Evolutionary conservation across 345 rosid species (phyloP).

Genomic region (Eucalyptus caleyi): DNA sequence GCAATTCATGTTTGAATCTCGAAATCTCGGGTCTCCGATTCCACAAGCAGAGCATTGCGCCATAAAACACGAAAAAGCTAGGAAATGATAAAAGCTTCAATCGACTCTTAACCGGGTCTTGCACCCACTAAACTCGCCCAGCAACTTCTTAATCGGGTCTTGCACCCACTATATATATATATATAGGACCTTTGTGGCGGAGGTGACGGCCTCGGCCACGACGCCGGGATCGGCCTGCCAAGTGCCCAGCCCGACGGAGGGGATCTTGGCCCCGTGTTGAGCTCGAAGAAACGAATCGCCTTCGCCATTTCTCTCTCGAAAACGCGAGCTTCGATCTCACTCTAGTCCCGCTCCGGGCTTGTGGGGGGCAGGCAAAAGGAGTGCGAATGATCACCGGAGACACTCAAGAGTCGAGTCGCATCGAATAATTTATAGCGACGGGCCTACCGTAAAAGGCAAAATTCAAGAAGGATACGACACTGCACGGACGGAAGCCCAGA

Average conservation of each 20-base stretch:
- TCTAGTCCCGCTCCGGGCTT: neutral
- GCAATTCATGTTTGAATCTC: neutral
- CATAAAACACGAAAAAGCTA: neutral
- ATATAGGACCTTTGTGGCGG: conserved; percentile 15
- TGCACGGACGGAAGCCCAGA: neutral
- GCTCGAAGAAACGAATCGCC: conserved; percentile 25
- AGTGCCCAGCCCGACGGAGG: conserved; percentile 38
- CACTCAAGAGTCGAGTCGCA: neutral
- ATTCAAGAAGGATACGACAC: neutral
- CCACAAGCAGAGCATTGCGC: neutral
- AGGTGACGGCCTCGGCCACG: conserved; percentile 7
- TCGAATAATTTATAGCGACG: neutral
- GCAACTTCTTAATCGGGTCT: too few relatives aligned
- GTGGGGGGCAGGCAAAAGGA: neutral
- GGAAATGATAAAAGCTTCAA: neutral
- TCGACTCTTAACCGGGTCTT: neutral
- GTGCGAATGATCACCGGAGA: neutral
- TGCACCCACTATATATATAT: too few relatives aligned
- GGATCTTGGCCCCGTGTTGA: conserved; percentile 39
- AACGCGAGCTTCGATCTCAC: neutral
- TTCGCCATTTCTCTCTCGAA: neutral
- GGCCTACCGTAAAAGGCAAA: neutral
- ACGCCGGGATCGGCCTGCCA: conserved; percentile 19
- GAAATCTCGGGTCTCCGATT: neutral
- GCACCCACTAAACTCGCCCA: too few relatives aligned